These are phyloP conservation scores for Aspergillus aculeatinus DNA, from an alignment of 2,329 filamentous ascomycete species.

Conservation along the genomic window DNA sequence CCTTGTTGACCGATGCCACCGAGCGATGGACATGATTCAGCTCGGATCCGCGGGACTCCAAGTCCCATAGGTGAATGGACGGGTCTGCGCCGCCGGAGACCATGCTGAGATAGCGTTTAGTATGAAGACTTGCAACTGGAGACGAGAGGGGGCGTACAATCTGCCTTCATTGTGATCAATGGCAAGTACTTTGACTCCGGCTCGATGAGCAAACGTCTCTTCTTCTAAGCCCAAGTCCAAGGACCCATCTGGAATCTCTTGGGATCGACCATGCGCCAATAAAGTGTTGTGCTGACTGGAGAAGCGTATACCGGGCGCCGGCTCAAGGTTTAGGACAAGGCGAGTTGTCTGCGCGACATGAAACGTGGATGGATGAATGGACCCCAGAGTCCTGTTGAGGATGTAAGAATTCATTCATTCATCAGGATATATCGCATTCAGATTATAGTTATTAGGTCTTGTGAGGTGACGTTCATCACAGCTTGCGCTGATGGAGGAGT, in stretches of 20 bases:
- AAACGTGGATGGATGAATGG: constrained; percentile 62
- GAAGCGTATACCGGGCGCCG: constrained; percentile 67
- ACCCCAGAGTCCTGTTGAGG: constrained; percentile 72
- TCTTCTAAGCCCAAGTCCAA: constrained; percentile 16
- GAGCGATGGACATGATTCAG: constrained; percentile 56
- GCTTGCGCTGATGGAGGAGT: background rate
- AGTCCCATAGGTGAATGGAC: constrained; percentile 81
- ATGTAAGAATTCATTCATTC: constrained; percentile 80
- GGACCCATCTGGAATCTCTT: background rate
- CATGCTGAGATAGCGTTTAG: constrained; percentile 52
- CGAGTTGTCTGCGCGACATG: constrained; percentile 64
- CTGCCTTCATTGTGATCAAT: constrained; percentile 80
- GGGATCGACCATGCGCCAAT: constrained; percentile 10
- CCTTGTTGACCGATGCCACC: constrained; percentile 45
- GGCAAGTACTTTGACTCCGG: constrained; percentile 75
- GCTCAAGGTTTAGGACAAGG: constrained; percentile 68
- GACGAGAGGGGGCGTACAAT: constrained; percentile 51
- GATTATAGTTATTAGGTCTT: background rate
- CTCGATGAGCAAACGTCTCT: constrained; percentile 61
- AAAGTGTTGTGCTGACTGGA: constrained; percentile 52
- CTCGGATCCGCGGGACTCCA: constrained; percentile 59
- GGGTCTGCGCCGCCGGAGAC: constrained; percentile 84
- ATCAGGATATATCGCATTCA: constrained; percentile 40
- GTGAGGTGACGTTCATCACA: background rate
- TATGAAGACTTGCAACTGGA: background rate